phyloP scores from a whole-genome alignment of 1,284 basidiomycete species.

The Cystobasidium slooffiae region DNA sequence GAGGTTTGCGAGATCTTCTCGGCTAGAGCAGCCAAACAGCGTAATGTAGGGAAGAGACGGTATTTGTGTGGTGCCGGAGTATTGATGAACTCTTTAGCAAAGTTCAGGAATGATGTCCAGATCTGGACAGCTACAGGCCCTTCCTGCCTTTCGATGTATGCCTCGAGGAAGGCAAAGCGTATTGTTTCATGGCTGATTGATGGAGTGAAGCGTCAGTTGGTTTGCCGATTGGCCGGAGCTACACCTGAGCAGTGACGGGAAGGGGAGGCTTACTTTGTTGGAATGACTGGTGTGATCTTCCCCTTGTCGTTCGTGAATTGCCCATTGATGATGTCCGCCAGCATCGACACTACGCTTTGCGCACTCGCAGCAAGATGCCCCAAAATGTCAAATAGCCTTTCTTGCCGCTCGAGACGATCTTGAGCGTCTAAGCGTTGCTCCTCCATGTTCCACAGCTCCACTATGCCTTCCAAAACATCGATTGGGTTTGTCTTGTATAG shows the following conservation, averaged over 20 bases:
- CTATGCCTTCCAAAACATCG: conserved; percentile 79
- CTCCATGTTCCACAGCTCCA: conserved; percentile 70
- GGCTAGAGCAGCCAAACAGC: conserved; percentile 75
- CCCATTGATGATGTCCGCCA: conserved; percentile 68
- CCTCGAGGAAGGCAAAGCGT: conserved; percentile 79
- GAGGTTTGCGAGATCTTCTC: conserved; percentile 85
- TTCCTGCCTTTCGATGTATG: conserved; percentile 82
- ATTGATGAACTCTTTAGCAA: conserved; percentile 77
- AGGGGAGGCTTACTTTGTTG: conserved; percentile 22
- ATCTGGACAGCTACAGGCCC: conserved; percentile 88
- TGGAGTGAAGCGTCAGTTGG: background rate
- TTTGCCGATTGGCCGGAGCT: background rate
- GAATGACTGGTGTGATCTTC: conserved; percentile 10
- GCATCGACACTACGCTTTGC: conserved; percentile 84
- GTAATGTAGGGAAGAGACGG: conserved; percentile 74
- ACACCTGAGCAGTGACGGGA: conserved; percentile 56
- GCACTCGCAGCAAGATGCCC: conserved; percentile 82
- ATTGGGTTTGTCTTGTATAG: conserved; percentile 78
- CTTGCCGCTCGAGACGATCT: conserved; percentile 46
- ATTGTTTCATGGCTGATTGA: conserved; percentile 57
- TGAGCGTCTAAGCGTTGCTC: background rate
- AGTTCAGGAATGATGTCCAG: conserved; percentile 71
- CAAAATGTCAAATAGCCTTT: conserved; percentile 74
- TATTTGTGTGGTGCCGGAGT: conserved; percentile 68
- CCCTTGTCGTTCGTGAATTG: conserved; percentile 29